Conservation (phyloP, 1,284 basidiomycete genomes). For the Porogramme epimiltina region DNA sequence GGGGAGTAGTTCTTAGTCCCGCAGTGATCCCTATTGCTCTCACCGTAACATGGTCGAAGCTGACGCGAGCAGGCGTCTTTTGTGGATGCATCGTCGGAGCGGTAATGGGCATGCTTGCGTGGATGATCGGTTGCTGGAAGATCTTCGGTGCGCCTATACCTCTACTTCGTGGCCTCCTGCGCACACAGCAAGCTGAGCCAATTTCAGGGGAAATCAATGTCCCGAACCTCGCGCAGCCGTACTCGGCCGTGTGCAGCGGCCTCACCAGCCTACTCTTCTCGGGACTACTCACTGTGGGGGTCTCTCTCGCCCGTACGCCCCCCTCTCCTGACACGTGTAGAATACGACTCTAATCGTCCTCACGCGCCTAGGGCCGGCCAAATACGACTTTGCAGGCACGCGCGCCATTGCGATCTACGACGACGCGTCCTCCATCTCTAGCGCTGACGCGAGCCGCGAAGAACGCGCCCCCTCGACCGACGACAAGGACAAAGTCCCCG, state of each 20-base stretch:
- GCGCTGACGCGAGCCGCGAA: not conserved
- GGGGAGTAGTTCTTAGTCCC: constrained; percentile 48
- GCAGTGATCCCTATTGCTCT: constrained; percentile 51
- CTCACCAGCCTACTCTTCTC: constrained; percentile 47
- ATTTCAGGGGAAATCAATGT: constrained; percentile 42
- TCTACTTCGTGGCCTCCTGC: not conserved
- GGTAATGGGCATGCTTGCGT: constrained; percentile 47
- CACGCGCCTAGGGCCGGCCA: constrained; percentile 38
- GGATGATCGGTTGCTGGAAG: constrained; percentile 54
- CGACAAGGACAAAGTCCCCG: constrained; percentile 2
- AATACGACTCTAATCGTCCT: not conserved
- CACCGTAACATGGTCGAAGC: constrained; percentile 50
- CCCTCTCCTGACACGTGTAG: no score
- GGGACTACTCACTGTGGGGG: constrained; percentile 41
- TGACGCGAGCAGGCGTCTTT: constrained; percentile 43
- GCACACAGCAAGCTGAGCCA: not conserved
- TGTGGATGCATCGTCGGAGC: constrained; percentile 45
- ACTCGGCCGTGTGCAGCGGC: constrained; percentile 51
- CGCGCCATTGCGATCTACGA: constrained; percentile 42
- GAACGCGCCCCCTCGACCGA: constrained; percentile 4
- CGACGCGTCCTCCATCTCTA: constrained; percentile 9
- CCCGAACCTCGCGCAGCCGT: constrained; percentile 45
- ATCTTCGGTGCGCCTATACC: constrained; percentile 40
- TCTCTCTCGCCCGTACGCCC: constrained; percentile 44
- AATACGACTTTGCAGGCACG: constrained; percentile 51